phyloP scores from a whole-genome alignment of 2,329 filamentous ascomycete species.

The Pseudogymnoascus sp. region DNA sequence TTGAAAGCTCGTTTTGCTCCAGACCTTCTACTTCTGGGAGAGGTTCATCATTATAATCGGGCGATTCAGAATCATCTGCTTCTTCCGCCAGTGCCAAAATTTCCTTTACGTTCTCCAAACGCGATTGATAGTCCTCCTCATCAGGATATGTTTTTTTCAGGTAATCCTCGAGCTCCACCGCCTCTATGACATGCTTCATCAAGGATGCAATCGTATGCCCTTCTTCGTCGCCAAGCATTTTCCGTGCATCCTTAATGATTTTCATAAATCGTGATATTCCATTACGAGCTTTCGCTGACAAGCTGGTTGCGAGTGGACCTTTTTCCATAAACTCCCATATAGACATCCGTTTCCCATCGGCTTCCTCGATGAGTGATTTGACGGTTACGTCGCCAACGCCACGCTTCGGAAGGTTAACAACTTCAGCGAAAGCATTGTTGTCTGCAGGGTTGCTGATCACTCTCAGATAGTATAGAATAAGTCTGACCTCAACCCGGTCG shows the following conservation, averaged over 20 bases:
- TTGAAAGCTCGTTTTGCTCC: slow-evolving; percentile 58
- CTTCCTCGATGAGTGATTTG: slow-evolving; percentile 67
- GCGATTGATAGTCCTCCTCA: slow-evolving; percentile 64
- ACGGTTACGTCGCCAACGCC: slow-evolving; percentile 75
- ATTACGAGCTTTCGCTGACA: slow-evolving; percentile 47
- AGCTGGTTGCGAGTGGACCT: slow-evolving; percentile 42
- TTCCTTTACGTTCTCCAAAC: slow-evolving; percentile 87
- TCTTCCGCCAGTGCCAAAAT: slow-evolving; percentile 74
- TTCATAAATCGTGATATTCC: slow-evolving; percentile 52
- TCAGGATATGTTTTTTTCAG: slow-evolving; percentile 64
- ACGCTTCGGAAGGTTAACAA: slow-evolving; percentile 77
- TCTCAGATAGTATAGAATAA: slow-evolving; percentile 79
- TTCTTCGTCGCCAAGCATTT: slow-evolving; percentile 38
- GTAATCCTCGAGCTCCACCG: slow-evolving; percentile 66
- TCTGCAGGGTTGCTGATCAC: slow-evolving; percentile 79
- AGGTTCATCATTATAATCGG: slow-evolving; percentile 41
- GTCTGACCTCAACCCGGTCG: slow-evolving; percentile 81
- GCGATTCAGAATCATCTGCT: slow-evolving; percentile 26
- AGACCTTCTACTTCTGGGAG: slow-evolving; percentile 64
- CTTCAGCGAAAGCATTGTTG: slow-evolving; percentile 74
- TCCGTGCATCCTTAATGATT: slow-evolving; percentile 49
- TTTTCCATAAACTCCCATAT: slow-evolving; percentile 69
- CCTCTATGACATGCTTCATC: slow-evolving; percentile 50
- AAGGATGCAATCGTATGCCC: slow-evolving; percentile 26
- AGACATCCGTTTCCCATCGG: slow-evolving; percentile 59